A percentile compares a stretch with the other conserved stretches of the same genome.
These are phyloP conservation scores for Murraya koenigii DNA, from an alignment of 345 rosid genomes.

Conservation along the genomic window DNA sequence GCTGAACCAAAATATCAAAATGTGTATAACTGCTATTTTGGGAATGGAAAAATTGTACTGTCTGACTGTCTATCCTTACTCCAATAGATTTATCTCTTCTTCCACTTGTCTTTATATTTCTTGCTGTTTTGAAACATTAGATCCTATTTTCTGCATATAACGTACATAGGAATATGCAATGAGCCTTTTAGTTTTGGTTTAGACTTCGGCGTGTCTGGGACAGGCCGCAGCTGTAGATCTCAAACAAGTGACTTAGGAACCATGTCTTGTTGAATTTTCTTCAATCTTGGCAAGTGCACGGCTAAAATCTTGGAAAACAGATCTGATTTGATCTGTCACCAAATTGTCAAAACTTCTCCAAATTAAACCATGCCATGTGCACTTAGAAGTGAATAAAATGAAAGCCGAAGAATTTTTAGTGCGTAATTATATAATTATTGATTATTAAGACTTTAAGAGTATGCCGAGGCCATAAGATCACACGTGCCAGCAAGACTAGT, in stretches of 20 bases:
- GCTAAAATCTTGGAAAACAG: background rate
- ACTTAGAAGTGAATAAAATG: background rate
- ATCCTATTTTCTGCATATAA: background rate
- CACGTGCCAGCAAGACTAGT: background rate
- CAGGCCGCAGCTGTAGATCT: background rate
- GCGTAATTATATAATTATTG: no score
- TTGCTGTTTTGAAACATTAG: background rate
- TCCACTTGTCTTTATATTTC: background rate
- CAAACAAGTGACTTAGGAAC: background rate
- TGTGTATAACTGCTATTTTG: background rate
- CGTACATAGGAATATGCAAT: no score
- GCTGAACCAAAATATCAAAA: constrained; percentile 26
- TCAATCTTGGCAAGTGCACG: background rate
- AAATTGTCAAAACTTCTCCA: background rate
- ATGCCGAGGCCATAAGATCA: background rate
- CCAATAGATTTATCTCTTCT: background rate
- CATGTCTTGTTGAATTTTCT: background rate
- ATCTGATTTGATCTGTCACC: no score
- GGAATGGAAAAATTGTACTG: background rate
- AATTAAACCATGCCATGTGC: background rate
- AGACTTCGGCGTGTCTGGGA: background rate
- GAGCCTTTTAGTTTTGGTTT: no score
- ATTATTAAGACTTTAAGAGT: background rate
- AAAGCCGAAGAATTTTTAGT: background rate
- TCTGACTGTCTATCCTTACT: background rate